A percentile compares a stretch with the other conserved stretches of the same genome.
These are phyloP conservation scores for Gloeophyllum trabeum DNA, from an alignment of 768 basidiomycete species.

Conservation along the genomic window DNA sequence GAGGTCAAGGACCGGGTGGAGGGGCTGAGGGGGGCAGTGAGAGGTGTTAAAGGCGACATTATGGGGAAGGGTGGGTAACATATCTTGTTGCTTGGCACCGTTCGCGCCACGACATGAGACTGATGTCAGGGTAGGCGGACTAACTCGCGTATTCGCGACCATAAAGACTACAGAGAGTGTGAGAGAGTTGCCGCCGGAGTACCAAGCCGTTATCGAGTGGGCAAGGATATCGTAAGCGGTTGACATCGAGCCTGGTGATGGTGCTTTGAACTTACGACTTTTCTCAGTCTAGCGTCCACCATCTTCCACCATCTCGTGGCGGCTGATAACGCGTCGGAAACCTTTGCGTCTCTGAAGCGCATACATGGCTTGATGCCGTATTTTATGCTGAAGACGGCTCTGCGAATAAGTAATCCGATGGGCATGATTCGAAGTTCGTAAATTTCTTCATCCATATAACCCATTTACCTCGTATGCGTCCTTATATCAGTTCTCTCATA, in stretches of 20 bases:
- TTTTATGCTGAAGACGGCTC: constrained; percentile 84
- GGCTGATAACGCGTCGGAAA: constrained; percentile 84
- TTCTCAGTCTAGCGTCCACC: constrained; percentile 80
- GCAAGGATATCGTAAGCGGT: constrained; percentile 81
- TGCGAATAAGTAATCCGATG: constrained; percentile 92
- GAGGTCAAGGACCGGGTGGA: constrained; percentile 87
- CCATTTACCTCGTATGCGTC: not conserved
- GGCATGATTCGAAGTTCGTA: constrained; percentile 81
- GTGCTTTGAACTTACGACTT: not conserved
- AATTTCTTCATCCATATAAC: constrained; percentile 1
- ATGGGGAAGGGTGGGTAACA: constrained; percentile 57
- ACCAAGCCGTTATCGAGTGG: constrained; percentile 90
- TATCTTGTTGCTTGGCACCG: constrained; percentile 1
- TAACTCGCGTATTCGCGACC: constrained; percentile 79
- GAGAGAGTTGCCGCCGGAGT: constrained; percentile 70
- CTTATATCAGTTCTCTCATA: constrained; percentile 7
- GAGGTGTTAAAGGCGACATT: constrained; percentile 88
- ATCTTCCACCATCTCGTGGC: constrained; percentile 94
- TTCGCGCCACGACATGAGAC: constrained; percentile 1
- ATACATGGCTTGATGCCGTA: constrained; percentile 97
- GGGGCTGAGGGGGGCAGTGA: constrained; percentile 70
- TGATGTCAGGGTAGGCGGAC: constrained; percentile 53
- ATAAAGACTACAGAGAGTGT: constrained; percentile 76
- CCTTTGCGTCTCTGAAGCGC: constrained; percentile 78
- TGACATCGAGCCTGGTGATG: constrained; percentile 8